These are phyloP conservation scores for Psidium guajava DNA, from an alignment of 345 rosid genomes.

Conservation along the genomic window DNA sequence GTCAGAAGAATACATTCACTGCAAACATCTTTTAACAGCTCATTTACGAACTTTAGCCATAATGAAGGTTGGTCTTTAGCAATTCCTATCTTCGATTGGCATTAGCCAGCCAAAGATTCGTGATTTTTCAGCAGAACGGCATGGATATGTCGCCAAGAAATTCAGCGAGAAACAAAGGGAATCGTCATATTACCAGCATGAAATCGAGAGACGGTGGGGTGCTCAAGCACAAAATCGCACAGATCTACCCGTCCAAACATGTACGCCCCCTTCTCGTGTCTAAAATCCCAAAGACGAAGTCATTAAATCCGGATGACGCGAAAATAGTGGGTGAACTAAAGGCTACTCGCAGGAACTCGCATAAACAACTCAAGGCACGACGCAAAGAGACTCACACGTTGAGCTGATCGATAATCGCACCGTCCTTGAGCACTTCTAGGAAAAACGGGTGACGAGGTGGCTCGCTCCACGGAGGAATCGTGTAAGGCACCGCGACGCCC, in stretches of 20 bases:
- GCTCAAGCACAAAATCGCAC: conserved; percentile 86
- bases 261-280: conserved; percentile 83
- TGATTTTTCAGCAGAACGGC: not conserved
- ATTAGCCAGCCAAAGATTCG: not conserved
- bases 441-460: conserved; percentile 51
- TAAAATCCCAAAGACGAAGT: conserved; percentile 3
- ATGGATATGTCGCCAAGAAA: not conserved
- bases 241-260: conserved; percentile 87
- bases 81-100: not conserved
- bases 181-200: conserved; percentile 58
- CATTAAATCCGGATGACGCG: not conserved
- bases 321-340: not conserved
- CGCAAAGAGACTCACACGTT: conserved; percentile 30
- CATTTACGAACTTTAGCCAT: not conserved
- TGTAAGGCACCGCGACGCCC: conserved; percentile 48
- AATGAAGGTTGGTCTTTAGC: not conserved
- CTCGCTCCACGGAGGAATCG: conserved; percentile 87
- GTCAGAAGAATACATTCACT: not conserved
- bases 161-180: not conserved
- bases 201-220: conserved; percentile 83
- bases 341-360: not conserved
- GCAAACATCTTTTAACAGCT: not conserved
- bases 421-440: conserved; percentile 83
- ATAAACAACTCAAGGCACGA: not conserved
- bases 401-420: conserved; percentile 52